phyloP scores from a whole-genome alignment of 768 basidiomycete species.

The Trametes punicea region DNA sequence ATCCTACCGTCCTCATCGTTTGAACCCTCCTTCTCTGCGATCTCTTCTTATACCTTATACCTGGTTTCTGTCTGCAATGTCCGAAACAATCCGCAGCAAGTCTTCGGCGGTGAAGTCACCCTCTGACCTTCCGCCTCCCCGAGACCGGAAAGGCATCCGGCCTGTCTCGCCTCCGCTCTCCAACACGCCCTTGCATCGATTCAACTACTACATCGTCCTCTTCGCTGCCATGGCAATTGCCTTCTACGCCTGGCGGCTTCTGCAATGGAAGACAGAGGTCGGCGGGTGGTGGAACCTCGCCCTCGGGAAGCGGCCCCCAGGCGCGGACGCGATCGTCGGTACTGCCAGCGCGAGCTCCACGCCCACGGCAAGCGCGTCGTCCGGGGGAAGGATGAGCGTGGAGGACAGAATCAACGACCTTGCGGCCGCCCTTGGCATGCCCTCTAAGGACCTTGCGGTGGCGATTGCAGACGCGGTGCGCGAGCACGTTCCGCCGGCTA shows the following conservation, averaged over 20 bases:
- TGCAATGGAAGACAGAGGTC: constrained; percentile 49
- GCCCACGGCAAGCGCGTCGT: constrained; percentile 3
- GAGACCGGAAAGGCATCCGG: constrained; percentile 29
- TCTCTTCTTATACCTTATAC: background rate
- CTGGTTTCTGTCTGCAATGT: constrained; percentile 5
- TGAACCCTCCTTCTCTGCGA: background rate
- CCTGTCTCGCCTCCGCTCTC: constrained; percentile 45
- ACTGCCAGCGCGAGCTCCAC: constrained; percentile 7
- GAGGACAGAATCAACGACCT: constrained; percentile 58
- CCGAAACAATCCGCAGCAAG: constrained; percentile 9
- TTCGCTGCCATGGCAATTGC: constrained; percentile 41
- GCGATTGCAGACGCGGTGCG: constrained; percentile 62
- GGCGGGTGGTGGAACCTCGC: constrained; percentile 63
- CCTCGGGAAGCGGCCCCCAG: constrained; percentile 37
- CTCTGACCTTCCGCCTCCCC: constrained; percentile 28
- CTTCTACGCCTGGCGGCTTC: constrained; percentile 49
- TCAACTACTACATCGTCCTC: constrained; percentile 49
- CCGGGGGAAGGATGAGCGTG: constrained; percentile 31
- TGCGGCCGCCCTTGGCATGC: constrained; percentile 60
- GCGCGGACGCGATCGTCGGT: constrained; percentile 14
- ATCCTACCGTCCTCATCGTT: background rate
- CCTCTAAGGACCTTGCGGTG: constrained; percentile 54
- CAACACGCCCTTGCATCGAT: constrained; percentile 40
- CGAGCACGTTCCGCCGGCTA: constrained; percentile 57
- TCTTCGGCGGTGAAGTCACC: constrained; percentile 20